Evolutionary conservation across 1,139 yeast genomes (phyloP).

Genomic region (Candida sanyaensis): DNA sequence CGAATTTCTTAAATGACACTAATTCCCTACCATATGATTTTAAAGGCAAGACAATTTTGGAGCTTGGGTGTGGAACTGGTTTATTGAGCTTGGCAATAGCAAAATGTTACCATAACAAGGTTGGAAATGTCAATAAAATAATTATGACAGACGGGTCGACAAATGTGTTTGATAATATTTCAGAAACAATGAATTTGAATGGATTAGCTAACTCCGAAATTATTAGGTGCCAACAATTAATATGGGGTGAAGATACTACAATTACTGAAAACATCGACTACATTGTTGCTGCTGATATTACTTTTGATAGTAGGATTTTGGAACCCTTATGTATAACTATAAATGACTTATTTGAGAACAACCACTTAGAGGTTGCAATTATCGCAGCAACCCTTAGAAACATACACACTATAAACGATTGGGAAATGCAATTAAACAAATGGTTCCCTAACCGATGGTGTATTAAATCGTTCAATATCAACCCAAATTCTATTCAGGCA

Average conservation of each 20-base stretch:
- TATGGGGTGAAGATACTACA: conserved; percentile 57
- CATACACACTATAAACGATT: conserved; percentile 51
- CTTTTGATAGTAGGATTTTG: conserved; percentile 71
- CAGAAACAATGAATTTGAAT: conserved; percentile 50
- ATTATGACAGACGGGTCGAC: conserved; percentile 79
- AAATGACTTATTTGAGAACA: conserved; percentile 32
- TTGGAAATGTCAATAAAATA: conserved; percentile 27
- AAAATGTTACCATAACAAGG: conserved; percentile 22
- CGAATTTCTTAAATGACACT: conserved; percentile 41
- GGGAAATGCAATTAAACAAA: conserved; percentile 46
- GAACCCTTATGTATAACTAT: conserved; percentile 57
- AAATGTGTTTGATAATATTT: conserved; percentile 54
- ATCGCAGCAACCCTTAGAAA: conserved; percentile 79
- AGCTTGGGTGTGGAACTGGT: conserved; percentile 92
- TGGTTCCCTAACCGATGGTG: conserved; percentile 28
- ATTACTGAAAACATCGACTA: conserved; percentile 39
- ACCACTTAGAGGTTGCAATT: conserved; percentile 35
- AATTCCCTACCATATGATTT: conserved; percentile 11
- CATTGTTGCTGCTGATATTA: conserved; percentile 81
- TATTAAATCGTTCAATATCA: conserved; percentile 17
- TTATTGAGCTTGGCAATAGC: conserved; percentile 64
- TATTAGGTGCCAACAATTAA: conserved; percentile 30
- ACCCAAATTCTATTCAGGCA: conserved; percentile 22
- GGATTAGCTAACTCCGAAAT: conserved; percentile 12
- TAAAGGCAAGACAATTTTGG: conserved; percentile 45